Evolutionary conservation across 352 stramenopile species (phyloP), one percentile per base, ranked within the genome.

Genomic region (Achlya hypogyna): DNA sequence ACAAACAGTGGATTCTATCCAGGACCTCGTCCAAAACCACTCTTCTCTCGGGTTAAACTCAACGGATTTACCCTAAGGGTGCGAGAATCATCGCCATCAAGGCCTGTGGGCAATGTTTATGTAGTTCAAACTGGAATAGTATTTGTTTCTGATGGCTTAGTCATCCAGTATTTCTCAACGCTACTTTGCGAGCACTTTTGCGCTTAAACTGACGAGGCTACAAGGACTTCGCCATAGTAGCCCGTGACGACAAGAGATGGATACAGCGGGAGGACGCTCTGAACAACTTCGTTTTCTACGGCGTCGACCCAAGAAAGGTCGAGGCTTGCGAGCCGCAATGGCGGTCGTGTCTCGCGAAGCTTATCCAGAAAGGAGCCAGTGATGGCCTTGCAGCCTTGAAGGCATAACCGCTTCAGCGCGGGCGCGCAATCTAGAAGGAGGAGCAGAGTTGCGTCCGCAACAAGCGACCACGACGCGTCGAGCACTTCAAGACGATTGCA

Each of bases 221-320:
- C 14, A 45, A 45, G 14, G 6, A 42, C 6, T 6, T 62, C 53
- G 23, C 53, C 53, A 62, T 45, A 62, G 35, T 62, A 62, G 1
- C 53, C 53, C 14, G 28, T 42, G 8, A 62, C 25, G 6, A 12
- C n/a, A 6, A 62, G 18, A 2, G 34, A 2, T n/a, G 53, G 53
- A 12, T 47, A 20, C 12, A 18, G 31, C 6, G 27, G 3, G 18
- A 62, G 5, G 31, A 49, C 5, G 1, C 3, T n/a, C 14, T 29
- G 25, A 42, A 62, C 38, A 12, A 12, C 29, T 5, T 45, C 34
- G 20, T 29, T 35, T 4, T 0, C 34, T 8, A 62, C 31, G 28
- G 23, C 53, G 20, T 62, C 29, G 31, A 62, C 53, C 53, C 53
- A 62, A 5, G 53, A 62, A 4, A 62, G 53, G 1, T 62, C 53